These are phyloP conservation scores for Nepenthes mirabilis DNA, from an alignment of 148 eudicot genomes.

Conservation along the genomic window DNA sequence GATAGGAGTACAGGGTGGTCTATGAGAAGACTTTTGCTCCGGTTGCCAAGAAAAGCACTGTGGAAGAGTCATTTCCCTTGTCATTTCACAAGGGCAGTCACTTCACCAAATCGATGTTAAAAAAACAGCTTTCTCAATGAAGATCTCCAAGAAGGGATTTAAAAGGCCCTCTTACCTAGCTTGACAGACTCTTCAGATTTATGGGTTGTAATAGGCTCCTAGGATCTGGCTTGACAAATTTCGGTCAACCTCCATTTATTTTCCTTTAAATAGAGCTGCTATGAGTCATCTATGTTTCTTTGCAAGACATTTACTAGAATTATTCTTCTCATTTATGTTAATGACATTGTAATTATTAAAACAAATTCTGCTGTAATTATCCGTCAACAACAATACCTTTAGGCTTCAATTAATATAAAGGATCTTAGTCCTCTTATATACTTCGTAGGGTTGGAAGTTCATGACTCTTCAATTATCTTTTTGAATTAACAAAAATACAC, in stretches of 20 bases:
- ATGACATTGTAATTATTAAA: background rate
- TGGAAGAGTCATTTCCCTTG: background rate
- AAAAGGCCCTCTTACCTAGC: background rate
- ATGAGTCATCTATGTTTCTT: background rate
- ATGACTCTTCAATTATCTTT: background rate
- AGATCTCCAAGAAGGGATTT: background rate
- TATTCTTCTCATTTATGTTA: background rate
- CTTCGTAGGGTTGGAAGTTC: background rate
- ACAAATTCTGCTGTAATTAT: too few relatives aligned
- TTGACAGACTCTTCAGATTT: background rate
- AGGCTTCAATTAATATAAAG: too few relatives aligned
- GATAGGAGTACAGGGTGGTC: background rate
- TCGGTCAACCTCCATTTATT: background rate
- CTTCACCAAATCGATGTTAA: background rate
- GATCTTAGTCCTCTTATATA: background rate
- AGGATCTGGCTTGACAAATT: background rate
- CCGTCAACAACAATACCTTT: too few relatives aligned
- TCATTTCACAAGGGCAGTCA: background rate
- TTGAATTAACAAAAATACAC: background rate
- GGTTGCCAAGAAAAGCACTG: background rate
- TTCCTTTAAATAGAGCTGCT: background rate
- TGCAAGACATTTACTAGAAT: background rate
- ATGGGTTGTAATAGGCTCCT: background rate
- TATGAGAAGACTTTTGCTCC: background rate
- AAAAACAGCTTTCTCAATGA: background rate